Evolutionary conservation across 2,329 filamentous ascomycete species (phyloP).

Genomic region (Coniochaeta prunicola): DNA sequence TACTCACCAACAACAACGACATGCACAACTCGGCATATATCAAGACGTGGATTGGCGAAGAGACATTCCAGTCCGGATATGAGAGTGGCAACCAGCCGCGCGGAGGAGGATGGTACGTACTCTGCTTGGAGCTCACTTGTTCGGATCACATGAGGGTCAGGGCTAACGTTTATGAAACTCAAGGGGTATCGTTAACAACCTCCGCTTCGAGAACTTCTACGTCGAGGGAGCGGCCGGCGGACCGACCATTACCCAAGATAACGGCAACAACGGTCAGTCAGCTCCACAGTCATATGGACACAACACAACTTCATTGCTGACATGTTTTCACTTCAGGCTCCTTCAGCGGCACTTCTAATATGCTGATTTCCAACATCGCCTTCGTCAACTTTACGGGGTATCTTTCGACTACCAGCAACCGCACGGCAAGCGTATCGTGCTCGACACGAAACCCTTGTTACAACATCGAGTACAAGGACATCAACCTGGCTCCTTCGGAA

Average conservation of each 20-base stretch:
- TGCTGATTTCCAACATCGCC: conserved; percentile 39
- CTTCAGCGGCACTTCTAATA: conserved; percentile 41
- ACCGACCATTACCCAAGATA: conserved; percentile 37
- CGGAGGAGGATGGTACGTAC: conserved; percentile 34
- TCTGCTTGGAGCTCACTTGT: not conserved
- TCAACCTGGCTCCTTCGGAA: conserved; percentile 12
- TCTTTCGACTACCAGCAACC: conserved; percentile 22
- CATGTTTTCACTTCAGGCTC: not conserved
- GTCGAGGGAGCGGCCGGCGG: conserved; percentile 36
- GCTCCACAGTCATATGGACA: not conserved
- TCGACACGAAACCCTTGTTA: conserved; percentile 40
- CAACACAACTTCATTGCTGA: not conserved
- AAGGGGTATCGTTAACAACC: conserved; percentile 40
- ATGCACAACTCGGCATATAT: conserved; percentile 44
- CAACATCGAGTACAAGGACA: conserved; percentile 31
- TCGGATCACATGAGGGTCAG: not conserved
- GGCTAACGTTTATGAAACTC: not conserved
- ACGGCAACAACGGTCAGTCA: conserved; percentile 33
- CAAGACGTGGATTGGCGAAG: conserved; percentile 47
- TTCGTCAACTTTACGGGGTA: conserved; percentile 46
- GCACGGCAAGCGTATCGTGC: conserved; percentile 36
- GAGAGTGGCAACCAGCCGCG: conserved; percentile 39
- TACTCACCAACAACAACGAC: conserved; percentile 36
- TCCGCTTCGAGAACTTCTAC: conserved; percentile 43
- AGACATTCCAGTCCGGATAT: conserved; percentile 36